A percentile compares a stretch with the other conserved stretches of the same genome.
These are phyloP conservation scores for Vigna reflexopilosa DNA, from an alignment of 306 rosid species.

Conservation along the genomic window DNA sequence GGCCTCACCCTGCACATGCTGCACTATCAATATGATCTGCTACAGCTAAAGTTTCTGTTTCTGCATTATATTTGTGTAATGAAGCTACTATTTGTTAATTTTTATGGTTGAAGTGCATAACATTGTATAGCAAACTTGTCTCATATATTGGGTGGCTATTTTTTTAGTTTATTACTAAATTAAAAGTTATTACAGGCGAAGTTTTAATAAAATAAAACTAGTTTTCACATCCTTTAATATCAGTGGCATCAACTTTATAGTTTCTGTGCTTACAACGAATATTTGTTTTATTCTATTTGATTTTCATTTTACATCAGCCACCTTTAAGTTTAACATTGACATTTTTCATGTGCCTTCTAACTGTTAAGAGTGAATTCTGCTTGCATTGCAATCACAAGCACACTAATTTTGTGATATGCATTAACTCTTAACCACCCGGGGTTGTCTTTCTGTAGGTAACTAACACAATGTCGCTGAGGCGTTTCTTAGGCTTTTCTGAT, in stretches of 20 bases:
- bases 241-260: background rate
- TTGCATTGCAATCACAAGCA: background rate
- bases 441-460: constrained; percentile 40
- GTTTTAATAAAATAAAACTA: background rate
- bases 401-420: background rate
- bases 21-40: background rate
- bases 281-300: background rate
- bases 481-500: constrained; percentile 77
- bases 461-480: constrained; percentile 74
- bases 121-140: background rate
- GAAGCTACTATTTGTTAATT: constrained; percentile 1
- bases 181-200: background rate
- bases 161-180: background rate
- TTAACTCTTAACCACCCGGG: background rate
- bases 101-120: constrained; percentile 6
- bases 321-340: background rate
- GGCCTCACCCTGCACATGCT: background rate
- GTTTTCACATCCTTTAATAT: background rate
- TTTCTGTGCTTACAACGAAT: background rate
- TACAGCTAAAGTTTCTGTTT: constrained; percentile 15
- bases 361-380: constrained; percentile 44
- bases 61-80: constrained; percentile 17
- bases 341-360: constrained; percentile 32
- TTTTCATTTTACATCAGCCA: background rate
- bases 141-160: background rate